Evolutionary conservation across 2,329 filamentous ascomycete genomes (phyloP), one percentile per base, ranked within the genome.

Genomic region (Microdochium bolleyi): DNA sequence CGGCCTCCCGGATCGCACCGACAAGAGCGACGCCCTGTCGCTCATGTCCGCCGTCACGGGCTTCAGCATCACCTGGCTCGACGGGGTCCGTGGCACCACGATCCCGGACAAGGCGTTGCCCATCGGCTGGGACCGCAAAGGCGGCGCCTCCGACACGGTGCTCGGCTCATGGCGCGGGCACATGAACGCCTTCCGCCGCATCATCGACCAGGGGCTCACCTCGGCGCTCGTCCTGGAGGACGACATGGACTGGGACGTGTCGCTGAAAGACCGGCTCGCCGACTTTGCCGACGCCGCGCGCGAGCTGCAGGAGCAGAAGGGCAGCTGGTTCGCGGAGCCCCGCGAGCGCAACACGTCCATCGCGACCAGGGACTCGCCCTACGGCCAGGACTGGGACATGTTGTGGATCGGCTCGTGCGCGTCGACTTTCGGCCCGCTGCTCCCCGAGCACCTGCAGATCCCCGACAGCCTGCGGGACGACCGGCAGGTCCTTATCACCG

Each of bases 321-420:
- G 56, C 22, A 53, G 24, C 34, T 54, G 57, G 34, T 53, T 58
- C 49, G 21, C 51, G 24, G 8, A 46, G 37, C 2, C 46, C 24
- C 11, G 32, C 52, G 24, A 41, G 46, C 49, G 44, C 24, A 22
- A 52, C 58, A 30, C 55, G 48, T 50, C 38, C 32, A 52, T 60
- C 51, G 27, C 57, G 49, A 9, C 34, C 9, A 52, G 32, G 8
- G 30, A 54, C 11, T 70, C 70, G 2, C 73, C 77, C 0, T 80
- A 78, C 57, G 76, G 77, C 11, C 69, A 71, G 51, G 64, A 72
- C 54, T 80, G 76, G 77, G 77, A 81, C 57, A 60, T 80, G 32
- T 67, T 79, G 24, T 79, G 76, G 75, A 64, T 80, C 2, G 77
- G 77, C 24, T 73, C 75, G 54, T 79, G 76, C 58, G 71, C 71